Evolutionary conservation across 1,139 yeast species (phyloP).

Genomic region (Lodderomyces metapsilosis): DNA sequence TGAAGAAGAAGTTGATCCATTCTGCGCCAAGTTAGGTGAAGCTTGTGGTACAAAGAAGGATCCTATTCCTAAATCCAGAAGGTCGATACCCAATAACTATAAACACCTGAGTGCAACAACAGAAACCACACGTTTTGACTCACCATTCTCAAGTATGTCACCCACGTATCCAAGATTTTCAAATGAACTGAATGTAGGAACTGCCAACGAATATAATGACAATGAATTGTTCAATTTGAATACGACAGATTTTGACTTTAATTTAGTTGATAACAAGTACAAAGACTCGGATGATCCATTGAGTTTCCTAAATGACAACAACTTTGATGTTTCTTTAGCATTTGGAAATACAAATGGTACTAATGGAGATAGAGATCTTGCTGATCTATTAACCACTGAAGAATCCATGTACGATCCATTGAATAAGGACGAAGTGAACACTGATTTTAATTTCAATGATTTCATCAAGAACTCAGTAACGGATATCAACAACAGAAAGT

Average conservation of each 20-base stretch:
- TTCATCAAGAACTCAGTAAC: conserved; percentile 29
- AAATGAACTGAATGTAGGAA: background rate
- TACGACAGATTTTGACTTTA: conserved; percentile 19
- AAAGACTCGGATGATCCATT: conserved; percentile 34
- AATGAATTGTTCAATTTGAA: conserved; percentile 27
- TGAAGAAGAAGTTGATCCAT: conserved; percentile 53
- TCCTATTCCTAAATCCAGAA: conserved; percentile 60
- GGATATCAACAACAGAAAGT: conserved; percentile 7
- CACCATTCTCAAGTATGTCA: conserved; percentile 19
- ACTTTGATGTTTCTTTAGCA: conserved; percentile 53
- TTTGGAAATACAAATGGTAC: conserved; percentile 25
- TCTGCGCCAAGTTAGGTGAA: conserved; percentile 70
- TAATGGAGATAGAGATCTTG: conserved; percentile 18
- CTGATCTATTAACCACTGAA: conserved; percentile 51
- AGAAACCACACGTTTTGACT: conserved; percentile 11
- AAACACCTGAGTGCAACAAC: conserved; percentile 4
- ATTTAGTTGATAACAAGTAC: conserved; percentile 14
- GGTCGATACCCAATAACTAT: conserved; percentile 8
- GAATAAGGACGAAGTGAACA: conserved; percentile 16
- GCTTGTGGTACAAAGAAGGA: conserved; percentile 81
- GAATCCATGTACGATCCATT: conserved; percentile 71
- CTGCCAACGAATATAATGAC: conserved; percentile 17
- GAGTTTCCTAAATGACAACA: conserved; percentile 44
- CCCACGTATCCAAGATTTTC: conserved; percentile 3
- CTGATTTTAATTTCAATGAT: conserved; percentile 37